phyloP scores from a whole-genome alignment of 176 grass and related monocot species.

The Lolium perenne region DNA sequence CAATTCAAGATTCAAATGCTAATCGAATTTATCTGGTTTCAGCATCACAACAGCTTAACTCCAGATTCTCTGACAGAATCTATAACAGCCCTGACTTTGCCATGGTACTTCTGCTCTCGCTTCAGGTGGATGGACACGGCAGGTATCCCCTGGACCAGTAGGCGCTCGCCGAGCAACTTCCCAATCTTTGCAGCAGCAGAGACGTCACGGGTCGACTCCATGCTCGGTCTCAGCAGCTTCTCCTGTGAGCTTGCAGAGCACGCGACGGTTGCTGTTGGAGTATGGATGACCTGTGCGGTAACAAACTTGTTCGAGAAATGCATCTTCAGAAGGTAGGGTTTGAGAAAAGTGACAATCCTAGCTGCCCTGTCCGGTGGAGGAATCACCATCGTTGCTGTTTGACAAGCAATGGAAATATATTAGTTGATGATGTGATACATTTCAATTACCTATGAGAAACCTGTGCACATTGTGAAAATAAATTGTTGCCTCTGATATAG shows the following conservation, averaged over 20 bases:
- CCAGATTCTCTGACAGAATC: conserved; percentile 80
- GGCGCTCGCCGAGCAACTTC: conserved; percentile 75
- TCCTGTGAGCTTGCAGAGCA: conserved; percentile 82
- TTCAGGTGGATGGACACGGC: conserved; percentile 76
- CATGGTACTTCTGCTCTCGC: conserved; percentile 84
- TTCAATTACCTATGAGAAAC: background rate
- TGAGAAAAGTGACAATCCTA: conserved; percentile 60
- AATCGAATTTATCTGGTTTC: background rate
- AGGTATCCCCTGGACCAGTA: conserved; percentile 80
- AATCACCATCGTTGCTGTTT: conserved; percentile 57
- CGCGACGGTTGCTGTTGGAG: conserved; percentile 61
- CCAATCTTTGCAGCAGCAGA: conserved; percentile 76
- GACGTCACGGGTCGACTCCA: conserved; percentile 74
- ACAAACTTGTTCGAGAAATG: conserved; percentile 80
- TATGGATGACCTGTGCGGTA: conserved; percentile 72
- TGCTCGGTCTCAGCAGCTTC: conserved; percentile 63
- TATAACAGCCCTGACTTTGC: conserved; percentile 78
- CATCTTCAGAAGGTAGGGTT: conserved; percentile 83
- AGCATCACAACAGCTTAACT: conserved; percentile 63
- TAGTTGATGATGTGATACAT: background rate
- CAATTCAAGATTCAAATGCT: background rate
- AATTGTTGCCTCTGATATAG: background rate
- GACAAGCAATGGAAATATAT: background rate
- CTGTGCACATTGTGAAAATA: background rate
- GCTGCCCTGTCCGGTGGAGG: conserved; percentile 67